Evolutionary conservation across 805 yeast genomes (phyloP), one percentile per base, ranked within the genome.

Genomic region (Hermanozyma aechmeae): DNA sequence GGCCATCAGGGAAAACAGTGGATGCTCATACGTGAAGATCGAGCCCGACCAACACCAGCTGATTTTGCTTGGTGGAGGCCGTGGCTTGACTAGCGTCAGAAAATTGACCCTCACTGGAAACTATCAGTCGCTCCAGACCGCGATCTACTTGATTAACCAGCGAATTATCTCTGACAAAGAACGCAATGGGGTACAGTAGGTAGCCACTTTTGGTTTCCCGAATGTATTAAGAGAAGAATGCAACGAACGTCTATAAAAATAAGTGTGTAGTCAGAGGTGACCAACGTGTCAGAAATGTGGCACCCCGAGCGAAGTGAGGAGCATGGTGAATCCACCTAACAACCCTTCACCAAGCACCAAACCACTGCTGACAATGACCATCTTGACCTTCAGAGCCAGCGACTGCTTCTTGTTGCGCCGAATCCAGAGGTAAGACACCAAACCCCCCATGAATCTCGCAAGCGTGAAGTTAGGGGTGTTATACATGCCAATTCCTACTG

Each of bases 401-500:
- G 43, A 39, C 6, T 40, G 33, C 12, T 34, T 35, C 5, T 30
- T 51, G 45, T 21, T 53, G 42, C 26, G 47, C 15, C 37, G 35
- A 34, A 73, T 38, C 85, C 87, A 75, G 39, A 58, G 37, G 46
- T 70, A 69, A 1, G 86, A 71, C 19, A 75, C 46, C 3, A 81
- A 42, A 2, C 98, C 98, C 7, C 98, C 98, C 14, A 85, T 37
- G 49, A 92, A 89, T 43, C 98, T 65, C 2, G 97, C 97, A 26
- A 89, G 61, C 0, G 97, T 92, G 56, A 89, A 92, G 27, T 85
- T 78, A 3, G 98, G 97, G 0, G 87, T 69, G 51, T 92, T 92
- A 53, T 89, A 92, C 37, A 89, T 85, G 12, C 98, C 97, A 29
- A 89, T 81, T 2, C 98, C 98, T 12, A 87, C 96, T 3, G 98